Evolutionary conservation across 768 basidiomycete species (phyloP), one percentile per base, ranked within the genome.

Genomic region (Russula sp.): DNA sequence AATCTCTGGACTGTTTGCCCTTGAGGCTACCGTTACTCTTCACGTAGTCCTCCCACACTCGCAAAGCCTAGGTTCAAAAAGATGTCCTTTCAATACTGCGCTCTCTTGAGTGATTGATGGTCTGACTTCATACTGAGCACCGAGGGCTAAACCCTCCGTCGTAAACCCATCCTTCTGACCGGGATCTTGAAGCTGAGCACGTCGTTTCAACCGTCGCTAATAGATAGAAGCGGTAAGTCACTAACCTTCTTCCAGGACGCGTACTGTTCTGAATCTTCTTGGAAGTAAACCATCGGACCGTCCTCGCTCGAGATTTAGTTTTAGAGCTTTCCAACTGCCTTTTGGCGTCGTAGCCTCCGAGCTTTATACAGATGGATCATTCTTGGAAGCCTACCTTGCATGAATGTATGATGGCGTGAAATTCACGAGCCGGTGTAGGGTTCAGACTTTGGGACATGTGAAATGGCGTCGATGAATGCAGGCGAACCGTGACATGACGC

Each of bases 81-180:
- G 25, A 50, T 2, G 9, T 36, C 11, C 20, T 50, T 18, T 41
- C 18, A 49, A 42, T 14, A 1, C 35, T 7, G 7, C 29, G 29
- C 36, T 7, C 7, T 41, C 16, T 18, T 16, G 10, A 13, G 8
- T 34, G 47, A 42, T 59, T 59, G 22, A 52, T 35, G 9, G 13
- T 22, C 61, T 63, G 43, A 62, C 61, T 25, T 62, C 61, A 43
- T 62, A 62, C 32, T 62, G 56, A 20, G 61, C 41, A 5, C 36
- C 61, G 32, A 58, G 20, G 38, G 20, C 49, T 35, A 52, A 11
- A 11, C 2, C 50, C 20, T 62, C 61, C 7, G 61, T 62, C 9
- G 61, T 62, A 25, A 58, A 53, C 7, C 42, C 56, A 3, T 58
- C 56, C 36, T 57, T 58, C n/a, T 32, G 36, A 4, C 9, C 10